phyloP scores from a whole-genome alignment of 257 asterid genomes.

The Orobanche coerulescens region DNA sequence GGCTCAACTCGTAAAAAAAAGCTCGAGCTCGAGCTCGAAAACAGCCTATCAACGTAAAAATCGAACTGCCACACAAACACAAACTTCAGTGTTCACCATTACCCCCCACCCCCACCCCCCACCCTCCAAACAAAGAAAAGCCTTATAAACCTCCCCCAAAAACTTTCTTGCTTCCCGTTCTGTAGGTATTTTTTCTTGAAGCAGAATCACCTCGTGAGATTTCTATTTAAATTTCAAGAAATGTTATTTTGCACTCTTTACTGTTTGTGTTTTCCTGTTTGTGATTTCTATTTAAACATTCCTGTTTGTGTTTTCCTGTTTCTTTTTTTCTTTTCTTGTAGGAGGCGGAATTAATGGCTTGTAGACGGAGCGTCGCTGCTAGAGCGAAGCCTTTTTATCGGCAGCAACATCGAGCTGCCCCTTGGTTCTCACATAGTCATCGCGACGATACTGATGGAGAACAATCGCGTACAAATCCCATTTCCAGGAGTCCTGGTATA shows the following conservation, averaged over 20 bases:
- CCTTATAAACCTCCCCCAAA: constrained; percentile 16
- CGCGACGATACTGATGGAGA: constrained; percentile 36
- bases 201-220: constrained; percentile 6
- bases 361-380: constrained; percentile 55
- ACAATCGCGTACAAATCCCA: constrained; percentile 17
- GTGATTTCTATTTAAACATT: not conserved
- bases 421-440: constrained; percentile 44
- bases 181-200: not conserved
- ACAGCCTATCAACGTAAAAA: no score
- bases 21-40: not conserved
- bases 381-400: constrained; percentile 61
- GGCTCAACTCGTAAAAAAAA: not conserved
- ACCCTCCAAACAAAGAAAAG: not conserved
- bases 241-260: no score
- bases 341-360: constrained; percentile 47
- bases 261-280: not conserved
- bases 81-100: no score
- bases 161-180: constrained; percentile 14
- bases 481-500: constrained; percentile 20
- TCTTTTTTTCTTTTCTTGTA: no score
- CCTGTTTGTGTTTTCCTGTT: no score
- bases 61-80: not conserved
- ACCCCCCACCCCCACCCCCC: not conserved
- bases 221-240: not conserved
- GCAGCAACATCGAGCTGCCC: constrained; percentile 47